These are phyloP conservation scores for Strobilomyces echinocephalus DNA, from an alignment of 768 basidiomycete genomes.

Conservation along the genomic window DNA sequence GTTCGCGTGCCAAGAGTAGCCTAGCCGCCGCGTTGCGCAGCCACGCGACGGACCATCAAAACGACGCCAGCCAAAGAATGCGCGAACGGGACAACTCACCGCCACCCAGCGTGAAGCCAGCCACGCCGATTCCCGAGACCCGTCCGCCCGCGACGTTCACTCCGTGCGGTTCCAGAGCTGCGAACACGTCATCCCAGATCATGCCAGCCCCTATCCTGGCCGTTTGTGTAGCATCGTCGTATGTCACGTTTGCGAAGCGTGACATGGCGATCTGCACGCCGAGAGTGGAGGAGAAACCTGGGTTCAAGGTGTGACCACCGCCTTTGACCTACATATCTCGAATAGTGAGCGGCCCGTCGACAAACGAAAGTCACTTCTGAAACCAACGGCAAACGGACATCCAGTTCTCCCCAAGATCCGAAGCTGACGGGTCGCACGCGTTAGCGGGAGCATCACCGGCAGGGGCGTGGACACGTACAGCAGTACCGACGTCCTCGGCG, in stretches of 20 bases:
- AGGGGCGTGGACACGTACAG: conserved; percentile 32
- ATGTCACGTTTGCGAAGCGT: conserved; percentile 42
- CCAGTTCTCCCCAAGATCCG: conserved; percentile 38
- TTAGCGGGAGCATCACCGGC: background rate
- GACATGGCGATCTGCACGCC: conserved; percentile 58
- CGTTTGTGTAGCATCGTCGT: conserved; percentile 37
- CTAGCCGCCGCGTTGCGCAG: conserved; percentile 27
- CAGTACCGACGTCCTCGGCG: conserved; percentile 46
- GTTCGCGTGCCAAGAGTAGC: conserved; percentile 64
- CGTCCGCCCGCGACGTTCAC: conserved; percentile 59
- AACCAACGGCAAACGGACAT: conserved; percentile 52
- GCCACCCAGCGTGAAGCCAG: conserved; percentile 56
- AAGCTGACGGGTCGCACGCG: conserved; percentile 34
- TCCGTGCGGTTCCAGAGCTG: conserved; percentile 42
- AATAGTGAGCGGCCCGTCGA: background rate
- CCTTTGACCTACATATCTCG: conserved; percentile 47
- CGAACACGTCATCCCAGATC: conserved; percentile 68
- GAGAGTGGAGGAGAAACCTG: conserved; percentile 53
- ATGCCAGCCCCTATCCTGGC: conserved; percentile 38
- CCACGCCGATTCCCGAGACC: conserved; percentile 55
- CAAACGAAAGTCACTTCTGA: background rate
- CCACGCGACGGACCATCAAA: conserved; percentile 7
- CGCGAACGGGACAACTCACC: conserved; percentile 28
- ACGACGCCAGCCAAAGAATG: background rate
- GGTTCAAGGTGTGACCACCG: conserved; percentile 55